Evolutionary conservation across 225 moss, liverwort and hornwort species (phyloP), one percentile per base, ranked within the genome.

Genomic region (Takakia lepidozioides): DNA sequence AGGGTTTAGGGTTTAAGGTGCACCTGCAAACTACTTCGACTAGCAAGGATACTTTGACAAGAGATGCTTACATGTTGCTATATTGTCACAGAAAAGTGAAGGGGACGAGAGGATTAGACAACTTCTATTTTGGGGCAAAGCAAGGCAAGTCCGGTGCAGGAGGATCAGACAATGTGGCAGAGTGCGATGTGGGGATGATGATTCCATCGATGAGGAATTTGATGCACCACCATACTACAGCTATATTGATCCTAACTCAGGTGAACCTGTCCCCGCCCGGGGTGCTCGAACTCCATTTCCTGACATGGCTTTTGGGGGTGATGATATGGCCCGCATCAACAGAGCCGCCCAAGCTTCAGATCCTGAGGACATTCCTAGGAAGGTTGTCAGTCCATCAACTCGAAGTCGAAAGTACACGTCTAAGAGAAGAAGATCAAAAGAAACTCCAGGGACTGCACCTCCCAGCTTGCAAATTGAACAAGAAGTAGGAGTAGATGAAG

Each of bases 201-300:
- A 88, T 30, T 59, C 78, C 29, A 49, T 85, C 11, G 83, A 85
- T 38, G 65, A 53, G 39, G 78, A 78, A 1, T 54, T 76, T 0
- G 40, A 13, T 8, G 46, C 73, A 0, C 95, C 95, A 1, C 76
- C 71, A 2, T 98, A 98, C 37, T 65, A 27, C n/a, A 80, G 74
- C 45, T 98, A 90, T 54, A 78, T 64, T 41, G 95, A 98, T 51
- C 95, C 85, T 0, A 71, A 62, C 25, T 74, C 89, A 0, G 87
- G 90, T 3, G 95, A 90, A 15, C 69, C 84, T n/a, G n/a, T 75
- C 11, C 90, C 95, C 2, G 85, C 95, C 0, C 46, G 66, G 26
- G 95, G 95, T n/a, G 65, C 73, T 28, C 72, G 95, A 54, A 72
- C 80, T n/a, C 62, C 77, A 10, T 59, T 98, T 2, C 87, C 90